Evolutionary conservation across 2,329 filamentous ascomycete genomes (phyloP).

Genomic region (Pseudogymnoascus sp.): DNA sequence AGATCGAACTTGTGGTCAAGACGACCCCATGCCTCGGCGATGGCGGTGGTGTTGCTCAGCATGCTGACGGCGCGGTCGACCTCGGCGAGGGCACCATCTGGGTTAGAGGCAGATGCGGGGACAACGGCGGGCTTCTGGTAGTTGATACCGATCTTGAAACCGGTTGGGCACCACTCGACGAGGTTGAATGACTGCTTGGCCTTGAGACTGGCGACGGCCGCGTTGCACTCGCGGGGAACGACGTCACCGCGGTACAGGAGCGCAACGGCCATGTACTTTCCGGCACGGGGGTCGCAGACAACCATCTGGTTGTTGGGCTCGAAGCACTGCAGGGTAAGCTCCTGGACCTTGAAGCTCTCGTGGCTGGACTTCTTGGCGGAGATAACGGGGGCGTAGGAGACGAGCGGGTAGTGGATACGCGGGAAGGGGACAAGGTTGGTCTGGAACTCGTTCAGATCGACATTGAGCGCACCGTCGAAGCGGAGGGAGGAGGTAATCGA

Average conservation of each 20-base stretch:
- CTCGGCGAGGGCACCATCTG: slow-evolving; percentile 41
- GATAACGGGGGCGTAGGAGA: slow-evolving; percentile 57
- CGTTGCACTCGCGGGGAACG: slow-evolving; percentile 53
- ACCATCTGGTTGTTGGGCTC: slow-evolving; percentile 66
- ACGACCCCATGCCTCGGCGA: slow-evolving; percentile 56
- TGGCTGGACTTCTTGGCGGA: slow-evolving; percentile 53
- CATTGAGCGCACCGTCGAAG: slow-evolving; percentile 59
- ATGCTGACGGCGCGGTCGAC: slow-evolving; percentile 51
- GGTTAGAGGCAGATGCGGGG: slow-evolving; percentile 31
- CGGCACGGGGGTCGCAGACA: slow-evolving; percentile 57
- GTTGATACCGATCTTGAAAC: slow-evolving; percentile 63
- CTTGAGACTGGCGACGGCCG: slow-evolving; percentile 54
- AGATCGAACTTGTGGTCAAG: slow-evolving; percentile 62
- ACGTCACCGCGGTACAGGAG: slow-evolving; percentile 61
- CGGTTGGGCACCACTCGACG: slow-evolving; percentile 62
- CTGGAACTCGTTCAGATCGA: slow-evolving; percentile 63
- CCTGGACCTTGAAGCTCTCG: slow-evolving; percentile 58
- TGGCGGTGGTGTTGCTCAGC: slow-evolving; percentile 61
- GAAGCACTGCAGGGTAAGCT: slow-evolving; percentile 59
- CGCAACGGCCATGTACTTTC: slow-evolving; percentile 63
- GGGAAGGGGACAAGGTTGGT: slow-evolving; percentile 62
- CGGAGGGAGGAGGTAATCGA: slow-evolving; percentile 58
- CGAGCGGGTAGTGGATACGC: slow-evolving; percentile 59
- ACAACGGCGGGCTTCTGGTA: slow-evolving; percentile 50
- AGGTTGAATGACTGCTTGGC: slow-evolving; percentile 57